Evolutionary conservation across 495 filamentous ascomycete species (phyloP).

Genomic region (Trichocladium antarcticum): DNA sequence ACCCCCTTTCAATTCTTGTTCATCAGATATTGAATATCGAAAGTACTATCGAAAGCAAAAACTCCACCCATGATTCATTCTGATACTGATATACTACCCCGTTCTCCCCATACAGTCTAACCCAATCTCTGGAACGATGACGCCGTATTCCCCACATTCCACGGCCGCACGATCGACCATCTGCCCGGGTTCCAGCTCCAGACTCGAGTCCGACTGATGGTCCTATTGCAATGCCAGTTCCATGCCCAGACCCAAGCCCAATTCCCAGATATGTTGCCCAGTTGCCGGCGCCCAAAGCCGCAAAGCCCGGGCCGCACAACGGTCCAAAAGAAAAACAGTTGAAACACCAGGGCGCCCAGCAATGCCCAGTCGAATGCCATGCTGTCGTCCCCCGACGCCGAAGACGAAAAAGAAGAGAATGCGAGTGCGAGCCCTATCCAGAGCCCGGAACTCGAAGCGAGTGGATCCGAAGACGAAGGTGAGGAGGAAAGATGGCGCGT

Average conservation of each 20-base stretch:
- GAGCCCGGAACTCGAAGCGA: conserved; percentile 7
- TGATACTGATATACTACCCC: not conserved
- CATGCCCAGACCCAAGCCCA: conserved; percentile 1
- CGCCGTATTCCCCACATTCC: not conserved
- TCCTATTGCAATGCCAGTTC: not conserved
- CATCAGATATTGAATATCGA: too few species aligned
- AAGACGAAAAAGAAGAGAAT: conserved; percentile 13
- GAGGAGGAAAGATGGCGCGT: conserved; percentile 2
- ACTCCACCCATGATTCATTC: not conserved
- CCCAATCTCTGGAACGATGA: conserved; percentile 4
- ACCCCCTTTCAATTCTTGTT: too few species aligned
- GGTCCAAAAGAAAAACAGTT: conserved; percentile 18
- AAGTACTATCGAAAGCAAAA: conserved; percentile 1
- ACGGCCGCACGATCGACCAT: not conserved
- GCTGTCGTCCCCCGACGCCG: conserved; percentile 5
- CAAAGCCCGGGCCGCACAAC: conserved; percentile 9
- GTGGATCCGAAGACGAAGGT: not conserved
- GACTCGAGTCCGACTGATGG: not conserved
- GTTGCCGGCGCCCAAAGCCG: not conserved
- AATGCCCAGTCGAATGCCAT: conserved; percentile 16
- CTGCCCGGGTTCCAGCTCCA: not conserved
- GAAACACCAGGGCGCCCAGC: conserved; percentile 17
- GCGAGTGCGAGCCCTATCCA: conserved; percentile 13
- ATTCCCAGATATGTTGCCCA: not conserved
- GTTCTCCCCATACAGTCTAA: not conserved